Base-by-base conservation (phyloP, 352 stramenopile species). In the Pythium biforme region DNA sequence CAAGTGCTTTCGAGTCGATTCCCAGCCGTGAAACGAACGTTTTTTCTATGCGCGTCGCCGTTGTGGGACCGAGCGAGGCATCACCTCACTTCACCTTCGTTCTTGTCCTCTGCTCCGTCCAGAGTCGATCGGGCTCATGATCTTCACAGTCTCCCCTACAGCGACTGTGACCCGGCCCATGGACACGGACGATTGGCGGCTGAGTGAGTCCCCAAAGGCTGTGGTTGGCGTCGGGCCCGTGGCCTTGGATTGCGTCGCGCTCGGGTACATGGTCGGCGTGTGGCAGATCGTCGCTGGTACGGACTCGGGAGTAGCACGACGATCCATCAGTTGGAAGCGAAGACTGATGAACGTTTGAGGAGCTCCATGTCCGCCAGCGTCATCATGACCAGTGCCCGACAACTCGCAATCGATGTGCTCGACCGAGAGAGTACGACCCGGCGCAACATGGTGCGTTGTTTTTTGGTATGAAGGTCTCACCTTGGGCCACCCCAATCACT, bases 141-240 rank as follows among this genome's bases (percentile, higher is more conserved):
- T 69, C 7, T 48, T 83, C 12, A 71, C 72, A 10, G 17, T 70
- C 5, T 46, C 62, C 0, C 67, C 74, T 15, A 75, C 75, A 27
- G 41, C 59, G 4, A 68, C 57, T 0, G 67, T 77, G 55, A 86
- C 81, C 59, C 67, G 59, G 33, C 8, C 74, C 27, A 81, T 72
- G 66, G 20, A 33, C 10, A 86, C 74, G 0, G 27, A 55, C 12
- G 46, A 70, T 6, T 86, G 76, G 72, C 34, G 74, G 15, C n/a
- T 86, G 1, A 55, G 66, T 1, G 62, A 81, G 37, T 14, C 37
- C 17, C 17, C 6, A 19, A 19, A 1, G 12, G 37, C 14, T n/a
- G 37, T 43, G 14, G 14, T 43, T 14, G 12, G 1, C 6, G 8
- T 14, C 4, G 37, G 37, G 1, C 37, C n/a, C 37, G 37, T 43